Conservation (phyloP, 2,329 filamentous ascomycete species). For the Bipolaris gigantea region DNA sequence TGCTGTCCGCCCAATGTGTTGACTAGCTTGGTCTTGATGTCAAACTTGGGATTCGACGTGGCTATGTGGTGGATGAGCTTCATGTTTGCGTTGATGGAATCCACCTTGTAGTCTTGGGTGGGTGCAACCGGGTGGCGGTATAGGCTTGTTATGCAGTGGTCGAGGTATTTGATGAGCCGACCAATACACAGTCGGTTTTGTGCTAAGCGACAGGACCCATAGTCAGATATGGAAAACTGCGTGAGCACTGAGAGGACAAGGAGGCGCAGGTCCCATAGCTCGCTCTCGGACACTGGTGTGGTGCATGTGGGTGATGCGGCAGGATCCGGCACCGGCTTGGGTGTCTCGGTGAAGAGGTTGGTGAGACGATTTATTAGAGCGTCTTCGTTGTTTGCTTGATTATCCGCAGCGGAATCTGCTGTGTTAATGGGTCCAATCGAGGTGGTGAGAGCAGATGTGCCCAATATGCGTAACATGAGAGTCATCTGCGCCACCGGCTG, state of each 20-base stretch:
- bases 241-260: slow-evolving; percentile 52
- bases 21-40: slow-evolving; percentile 72
- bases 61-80: slow-evolving; percentile 64
- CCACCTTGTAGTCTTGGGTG: slow-evolving; percentile 47
- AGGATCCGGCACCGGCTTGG: slow-evolving; percentile 41
- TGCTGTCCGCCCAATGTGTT: slow-evolving; percentile 73
- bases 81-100: slow-evolving; percentile 61
- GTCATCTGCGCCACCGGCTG: slow-evolving; percentile 66
- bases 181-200: slow-evolving; percentile 70
- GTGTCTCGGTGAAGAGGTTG: slow-evolving; percentile 62
- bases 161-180: slow-evolving; percentile 72
- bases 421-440: slow-evolving; percentile 68
- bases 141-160: slow-evolving; percentile 68
- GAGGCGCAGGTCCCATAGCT: slow-evolving; percentile 52
- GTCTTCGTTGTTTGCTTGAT: slow-evolving; percentile 45
- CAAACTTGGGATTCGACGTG: slow-evolving; percentile 62
- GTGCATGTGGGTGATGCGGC: background rate
- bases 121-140: slow-evolving; percentile 49
- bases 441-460: slow-evolving; percentile 64
- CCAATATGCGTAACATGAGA: slow-evolving; percentile 66
- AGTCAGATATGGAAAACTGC: slow-evolving; percentile 61
- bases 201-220: slow-evolving; percentile 68
- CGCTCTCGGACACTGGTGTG: slow-evolving; percentile 23
- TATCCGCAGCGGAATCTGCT: slow-evolving; percentile 47
- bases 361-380: slow-evolving; percentile 65